Conservation (phyloP, 2,329 filamentous ascomycete species). For the Aquanectria penicillioides region DNA sequence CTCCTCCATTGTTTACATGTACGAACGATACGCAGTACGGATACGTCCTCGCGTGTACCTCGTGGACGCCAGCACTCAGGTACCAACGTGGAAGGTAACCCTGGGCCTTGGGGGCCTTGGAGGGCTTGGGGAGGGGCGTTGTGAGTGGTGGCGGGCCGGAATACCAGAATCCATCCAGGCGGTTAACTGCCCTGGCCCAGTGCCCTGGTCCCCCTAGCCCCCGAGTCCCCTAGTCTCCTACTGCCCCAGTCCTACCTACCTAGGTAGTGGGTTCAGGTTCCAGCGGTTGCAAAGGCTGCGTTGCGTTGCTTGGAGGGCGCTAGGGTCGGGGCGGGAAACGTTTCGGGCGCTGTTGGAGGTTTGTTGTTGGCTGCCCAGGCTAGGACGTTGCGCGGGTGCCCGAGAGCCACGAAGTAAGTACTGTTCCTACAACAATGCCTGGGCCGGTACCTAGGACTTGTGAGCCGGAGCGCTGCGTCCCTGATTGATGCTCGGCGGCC, state of each 20-base stretch:
- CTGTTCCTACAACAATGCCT: too few species aligned
- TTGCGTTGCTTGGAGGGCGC: constrained; percentile 26
- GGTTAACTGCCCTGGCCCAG: constrained; percentile 19
- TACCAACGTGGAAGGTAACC: constrained; percentile 5
- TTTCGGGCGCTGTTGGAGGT: constrained; percentile 21
- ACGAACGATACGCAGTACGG: too few species aligned
- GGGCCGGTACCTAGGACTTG: too few species aligned
- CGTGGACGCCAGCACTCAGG: constrained; percentile 7
- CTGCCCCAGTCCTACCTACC: background rate
- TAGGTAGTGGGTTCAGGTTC: constrained; percentile 11
- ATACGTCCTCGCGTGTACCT: background rate
- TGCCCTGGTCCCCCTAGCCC: constrained; percentile 2
- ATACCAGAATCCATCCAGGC: constrained; percentile 1
- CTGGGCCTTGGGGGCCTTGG: background rate
- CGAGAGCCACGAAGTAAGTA: background rate
- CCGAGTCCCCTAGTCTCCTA: background rate
- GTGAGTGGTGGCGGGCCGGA: constrained; percentile 9
- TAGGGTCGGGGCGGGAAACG: constrained; percentile 26
- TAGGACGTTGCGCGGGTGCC: constrained; percentile 8
- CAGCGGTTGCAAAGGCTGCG: too few species aligned
- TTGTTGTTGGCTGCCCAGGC: constrained; percentile 11
- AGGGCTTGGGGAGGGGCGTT: background rate
- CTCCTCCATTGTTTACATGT: too few species aligned
- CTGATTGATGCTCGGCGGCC: too few species aligned
- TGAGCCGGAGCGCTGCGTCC: too few species aligned